A percentile compares a stretch with the other conserved stretches of the same genome.
Evolutionary conservation across 495 filamentous ascomycete species (phyloP).

Genomic region (Hypoxylon fragiforme): DNA sequence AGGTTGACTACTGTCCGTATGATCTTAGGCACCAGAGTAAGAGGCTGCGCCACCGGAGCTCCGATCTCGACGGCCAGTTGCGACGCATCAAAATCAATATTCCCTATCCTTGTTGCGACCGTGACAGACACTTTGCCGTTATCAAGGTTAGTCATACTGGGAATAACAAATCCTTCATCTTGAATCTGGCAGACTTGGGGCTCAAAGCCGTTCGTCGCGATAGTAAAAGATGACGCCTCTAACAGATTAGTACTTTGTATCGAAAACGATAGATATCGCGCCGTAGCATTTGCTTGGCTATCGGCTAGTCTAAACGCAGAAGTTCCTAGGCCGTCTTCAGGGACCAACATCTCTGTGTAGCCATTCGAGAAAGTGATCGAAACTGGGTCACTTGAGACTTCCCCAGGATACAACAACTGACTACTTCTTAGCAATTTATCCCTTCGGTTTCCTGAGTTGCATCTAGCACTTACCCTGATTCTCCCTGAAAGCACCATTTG

Average conservation of each 20-base stretch:
- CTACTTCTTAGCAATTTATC: conserved; percentile 2
- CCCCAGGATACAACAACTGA: conserved; percentile 16
- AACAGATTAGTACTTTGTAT: conserved; percentile 6
- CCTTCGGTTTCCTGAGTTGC: not conserved
- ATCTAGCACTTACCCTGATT: conserved; percentile 27
- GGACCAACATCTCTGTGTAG: conserved; percentile 12
- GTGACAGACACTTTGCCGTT: conserved; percentile 27
- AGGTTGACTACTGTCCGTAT: conserved; percentile 13
- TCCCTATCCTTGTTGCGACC: conserved; percentile 22
- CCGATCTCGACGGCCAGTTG: conserved; percentile 23
- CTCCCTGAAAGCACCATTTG: conserved; percentile 28
- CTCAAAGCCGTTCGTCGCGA: conserved; percentile 10
- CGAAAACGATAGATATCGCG: conserved; percentile 26
- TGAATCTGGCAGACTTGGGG: conserved; percentile 33
- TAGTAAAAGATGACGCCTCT: conserved; percentile 24
- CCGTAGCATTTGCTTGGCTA: conserved; percentile 19
- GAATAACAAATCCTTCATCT: conserved; percentile 31
- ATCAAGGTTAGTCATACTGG: conserved; percentile 23
- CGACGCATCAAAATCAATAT: conserved; percentile 5
- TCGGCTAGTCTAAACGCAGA: conserved; percentile 22
- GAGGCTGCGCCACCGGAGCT: conserved; percentile 32
- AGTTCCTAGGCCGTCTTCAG: conserved; percentile 20
- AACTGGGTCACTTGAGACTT: conserved; percentile 7
- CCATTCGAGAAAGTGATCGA: conserved; percentile 33
- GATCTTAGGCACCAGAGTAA: conserved; percentile 39